Base-by-base conservation (phyloP, 2,329 filamentous ascomycete genomes). In the Colletotrichum trifolii region DNA sequence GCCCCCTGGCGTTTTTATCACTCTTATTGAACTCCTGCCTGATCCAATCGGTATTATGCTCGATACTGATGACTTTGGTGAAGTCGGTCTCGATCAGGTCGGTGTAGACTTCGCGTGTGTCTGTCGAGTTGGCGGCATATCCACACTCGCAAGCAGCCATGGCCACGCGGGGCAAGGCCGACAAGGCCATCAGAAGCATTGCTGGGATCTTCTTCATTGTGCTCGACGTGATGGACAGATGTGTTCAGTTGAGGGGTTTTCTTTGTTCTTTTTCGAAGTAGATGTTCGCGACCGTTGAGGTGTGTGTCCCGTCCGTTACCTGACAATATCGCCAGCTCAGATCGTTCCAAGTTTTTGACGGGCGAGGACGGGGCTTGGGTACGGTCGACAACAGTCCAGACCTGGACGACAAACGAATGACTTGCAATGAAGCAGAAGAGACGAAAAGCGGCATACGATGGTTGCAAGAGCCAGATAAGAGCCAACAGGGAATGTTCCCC, bases 71-170 rank as follows among this genome's bases (percentile, higher is more conserved):
- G 42, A 86, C 72, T 65, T 86, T 85, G 3, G 88, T 78, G 72
- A 94, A 94, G 77, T 94, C 89, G 17, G 89, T 89, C 73, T 94
- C 91, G 55, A 92, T 76, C 10, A 88, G 73, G 65, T 94, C 88
- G 2, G 89, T 92, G 74, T 91, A 94, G 56, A 91, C 72, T 45
- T 71, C 63, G 4, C 73, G 69, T 35, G 78, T 76, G 49, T 77
- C 72, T n/a, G 79, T 81, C 43, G 81, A 76, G 66, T 79, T 80
- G 48, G 89, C 76, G 3, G 84, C 84, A 75, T 93, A 94, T 55
- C 91, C 92, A 73, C 92, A 95, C 71, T 91, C 86, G 78, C 92
- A 94, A 67, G 83, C 81, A 6, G 64, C 60, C 9, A 11, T 33
- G 17, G 43, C 10, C 39, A 54, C 25, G 11, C 8, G 13, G 10